A percentile compares a stretch with the other conserved stretches of the same genome.
These are phyloP conservation scores for Cyphellophora europaea DNA, from an alignment of 2,329 filamentous ascomycete genomes.

Conservation along the genomic window DNA sequence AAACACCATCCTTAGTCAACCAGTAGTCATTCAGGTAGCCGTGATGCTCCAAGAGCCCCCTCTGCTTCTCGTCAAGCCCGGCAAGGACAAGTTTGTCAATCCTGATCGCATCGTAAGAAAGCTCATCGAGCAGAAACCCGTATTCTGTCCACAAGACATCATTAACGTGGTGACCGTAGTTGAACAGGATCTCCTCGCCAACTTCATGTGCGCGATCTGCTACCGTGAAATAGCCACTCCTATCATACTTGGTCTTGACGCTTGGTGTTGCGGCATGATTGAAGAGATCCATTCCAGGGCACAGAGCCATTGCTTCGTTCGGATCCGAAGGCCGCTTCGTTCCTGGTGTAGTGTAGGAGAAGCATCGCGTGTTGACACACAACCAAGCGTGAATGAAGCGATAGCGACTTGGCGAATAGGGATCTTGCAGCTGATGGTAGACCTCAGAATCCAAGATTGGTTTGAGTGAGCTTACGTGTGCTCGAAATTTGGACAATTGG, in stretches of 20 bases:
- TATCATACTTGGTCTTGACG: conserved; percentile 4
- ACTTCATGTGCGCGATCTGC: conserved; percentile 1
- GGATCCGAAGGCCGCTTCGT: conserved; percentile 5
- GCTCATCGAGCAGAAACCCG: conserved; percentile 11
- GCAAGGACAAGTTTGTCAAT: conserved; percentile 8
- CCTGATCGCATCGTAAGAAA: conserved; percentile 6
- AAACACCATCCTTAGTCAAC: conserved; percentile 7
- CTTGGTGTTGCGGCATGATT: conserved; percentile 8
- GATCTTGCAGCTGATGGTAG: not conserved
- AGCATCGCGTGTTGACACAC: conserved; percentile 11
- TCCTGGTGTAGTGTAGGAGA: conserved; percentile 10
- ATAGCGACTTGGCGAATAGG: not conserved
- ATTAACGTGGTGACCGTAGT: conserved; percentile 13
- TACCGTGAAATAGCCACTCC: conserved; percentile 4
- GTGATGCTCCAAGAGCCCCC: conserved; percentile 3
- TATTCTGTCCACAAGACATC: conserved; percentile 14
- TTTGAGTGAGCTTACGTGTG: conserved; percentile 1
- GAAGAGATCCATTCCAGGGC: conserved; percentile 16
- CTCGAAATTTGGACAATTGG: conserved; percentile 3
- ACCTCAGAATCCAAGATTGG: not conserved
- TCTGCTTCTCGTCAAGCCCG: conserved; percentile 3
- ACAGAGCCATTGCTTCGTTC: conserved; percentile 15
- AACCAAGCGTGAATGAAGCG: conserved; percentile 12
- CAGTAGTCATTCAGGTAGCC: conserved; percentile 12
- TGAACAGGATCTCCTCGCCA: conserved; percentile 10